A percentile compares a stretch with the other conserved stretches of the same genome.
Evolutionary conservation across 768 basidiomycete genomes (phyloP).

Genomic region (Tulasnella sp.): DNA sequence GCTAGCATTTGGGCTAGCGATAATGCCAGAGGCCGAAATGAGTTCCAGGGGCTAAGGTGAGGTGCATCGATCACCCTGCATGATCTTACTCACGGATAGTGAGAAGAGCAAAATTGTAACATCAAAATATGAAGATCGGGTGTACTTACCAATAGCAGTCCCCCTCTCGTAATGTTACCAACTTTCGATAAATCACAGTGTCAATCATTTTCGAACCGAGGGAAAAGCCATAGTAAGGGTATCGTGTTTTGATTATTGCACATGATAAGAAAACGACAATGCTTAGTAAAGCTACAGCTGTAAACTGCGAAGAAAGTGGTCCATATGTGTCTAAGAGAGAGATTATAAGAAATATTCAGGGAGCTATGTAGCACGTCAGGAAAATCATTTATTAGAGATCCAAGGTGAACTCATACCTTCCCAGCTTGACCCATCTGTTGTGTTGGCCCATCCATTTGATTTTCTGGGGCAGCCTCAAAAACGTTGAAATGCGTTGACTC

Average conservation of each 20-base stretch:
- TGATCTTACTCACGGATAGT: too few species aligned
- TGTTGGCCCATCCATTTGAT: constrained; percentile 79
- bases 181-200: too few species aligned
- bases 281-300: neutral
- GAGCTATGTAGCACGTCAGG: neutral
- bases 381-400: neutral
- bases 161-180: too few species aligned
- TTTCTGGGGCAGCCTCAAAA: constrained; percentile 96
- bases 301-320: neutral
- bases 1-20: too few species aligned
- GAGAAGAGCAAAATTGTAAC: too few species aligned
- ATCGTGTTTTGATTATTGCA: neutral
- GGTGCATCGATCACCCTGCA: too few species aligned
- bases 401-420: constrained; percentile 36
- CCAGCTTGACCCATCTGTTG: constrained; percentile 63
- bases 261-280: constrained; percentile 16
- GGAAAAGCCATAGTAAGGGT: constrained; percentile 1
- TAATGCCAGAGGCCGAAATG: too few species aligned
- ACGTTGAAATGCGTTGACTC: constrained; percentile 88
- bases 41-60: too few species aligned
- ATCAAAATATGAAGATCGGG: too few species aligned
- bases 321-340: too few species aligned
- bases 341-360: constrained; percentile 10
- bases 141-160: too few species aligned
- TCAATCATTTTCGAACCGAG: too few species aligned